phyloP scores from a whole-genome alignment of 306 rosid genomes.

The Parietaria judaica region DNA sequence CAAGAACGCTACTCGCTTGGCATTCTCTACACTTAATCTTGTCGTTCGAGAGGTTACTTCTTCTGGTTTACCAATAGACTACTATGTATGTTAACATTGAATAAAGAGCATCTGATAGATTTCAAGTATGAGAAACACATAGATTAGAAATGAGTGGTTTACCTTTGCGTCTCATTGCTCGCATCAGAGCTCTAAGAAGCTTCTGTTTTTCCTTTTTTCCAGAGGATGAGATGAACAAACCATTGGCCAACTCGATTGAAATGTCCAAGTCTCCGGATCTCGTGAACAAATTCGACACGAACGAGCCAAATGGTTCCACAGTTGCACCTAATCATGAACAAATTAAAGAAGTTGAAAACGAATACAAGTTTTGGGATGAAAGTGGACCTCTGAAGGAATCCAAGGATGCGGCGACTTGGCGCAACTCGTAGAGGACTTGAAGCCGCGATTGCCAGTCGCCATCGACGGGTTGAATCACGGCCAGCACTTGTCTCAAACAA shows the following conservation, averaged over 20 bases:
- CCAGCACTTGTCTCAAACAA: constrained; percentile 41
- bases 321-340: too few species aligned
- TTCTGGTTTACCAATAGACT: too few species aligned
- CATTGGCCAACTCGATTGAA: constrained; percentile 57
- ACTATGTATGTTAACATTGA: too few species aligned
- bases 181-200: constrained; percentile 39
- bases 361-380: too few species aligned
- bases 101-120: too few species aligned
- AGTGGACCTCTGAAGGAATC: constrained; percentile 69
- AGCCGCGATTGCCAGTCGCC: constrained; percentile 48
- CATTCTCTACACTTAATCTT: too few species aligned
- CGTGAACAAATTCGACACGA: constrained; percentile 69
- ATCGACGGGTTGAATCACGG: constrained; percentile 35
- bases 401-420: constrained; percentile 33
- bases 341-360: too few species aligned
- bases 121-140: background rate
- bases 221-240: constrained; percentile 45
- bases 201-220: constrained; percentile 55
- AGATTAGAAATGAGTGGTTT: constrained; percentile 9
- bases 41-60: too few species aligned
- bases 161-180: constrained; percentile 57
- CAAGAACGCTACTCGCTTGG: too few species aligned
- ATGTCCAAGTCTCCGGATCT: constrained; percentile 90
- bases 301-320: constrained; percentile 92
- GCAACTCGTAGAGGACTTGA: constrained; percentile 40